Conservation (phyloP, 148 eudicot species). For the Camellia sinensis region DNA sequence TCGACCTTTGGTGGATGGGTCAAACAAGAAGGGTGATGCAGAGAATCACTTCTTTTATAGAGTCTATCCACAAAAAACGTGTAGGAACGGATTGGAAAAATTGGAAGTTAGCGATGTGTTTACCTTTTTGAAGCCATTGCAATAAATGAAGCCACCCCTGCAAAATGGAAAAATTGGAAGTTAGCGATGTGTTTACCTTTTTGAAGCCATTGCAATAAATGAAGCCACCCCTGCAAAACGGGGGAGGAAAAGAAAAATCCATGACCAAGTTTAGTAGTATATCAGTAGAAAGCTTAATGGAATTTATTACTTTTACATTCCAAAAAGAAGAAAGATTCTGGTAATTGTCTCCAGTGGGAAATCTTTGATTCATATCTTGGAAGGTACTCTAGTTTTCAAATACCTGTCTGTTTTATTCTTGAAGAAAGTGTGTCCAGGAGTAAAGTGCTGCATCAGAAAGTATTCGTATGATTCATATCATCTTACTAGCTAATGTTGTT, state of each 20-base stretch:
- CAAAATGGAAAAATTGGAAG: neutral
- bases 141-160: too few species aligned
- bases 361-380: constrained; percentile 11
- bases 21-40: neutral
- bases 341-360: neutral
- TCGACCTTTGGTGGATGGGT: neutral
- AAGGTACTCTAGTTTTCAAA: neutral
- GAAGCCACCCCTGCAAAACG: neutral
- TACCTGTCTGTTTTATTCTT: neutral
- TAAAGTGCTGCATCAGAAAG: neutral
- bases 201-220: too few species aligned
- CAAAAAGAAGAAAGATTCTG: too few species aligned
- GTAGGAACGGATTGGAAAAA: too few species aligned
- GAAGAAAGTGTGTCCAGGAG: neutral
- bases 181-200: too few species aligned
- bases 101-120: too few species aligned
- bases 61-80: too few species aligned
- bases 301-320: neutral
- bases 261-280: neutral
- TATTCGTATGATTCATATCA: neutral
- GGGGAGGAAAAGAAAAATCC: neutral
- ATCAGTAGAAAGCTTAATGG: neutral
- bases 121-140: too few species aligned
- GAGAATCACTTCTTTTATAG: neutral
- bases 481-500: neutral